Conservation (phyloP, 2,329 filamentous ascomycete genomes). For the Cytospora piceicola region DNA sequence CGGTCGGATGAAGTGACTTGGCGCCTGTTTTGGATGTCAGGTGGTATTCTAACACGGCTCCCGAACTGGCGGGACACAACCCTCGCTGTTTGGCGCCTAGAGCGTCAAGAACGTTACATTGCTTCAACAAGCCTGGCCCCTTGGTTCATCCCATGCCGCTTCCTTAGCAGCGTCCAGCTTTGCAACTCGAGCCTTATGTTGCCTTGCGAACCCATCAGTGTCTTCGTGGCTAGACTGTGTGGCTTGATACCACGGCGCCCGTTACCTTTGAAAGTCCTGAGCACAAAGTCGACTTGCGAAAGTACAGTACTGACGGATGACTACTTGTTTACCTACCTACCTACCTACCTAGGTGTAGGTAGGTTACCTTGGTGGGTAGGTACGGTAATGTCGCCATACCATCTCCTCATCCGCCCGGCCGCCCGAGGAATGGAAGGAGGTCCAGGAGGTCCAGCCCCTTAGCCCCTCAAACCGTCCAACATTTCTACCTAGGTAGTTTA, state of each 20-base stretch:
- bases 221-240: background rate
- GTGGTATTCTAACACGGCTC: background rate
- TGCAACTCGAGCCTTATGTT: background rate
- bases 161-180: background rate
- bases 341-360: no score
- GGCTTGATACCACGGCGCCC: background rate
- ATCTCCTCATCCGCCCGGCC: background rate
- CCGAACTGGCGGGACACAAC: constrained; percentile 18
- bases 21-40: background rate
- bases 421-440: background rate
- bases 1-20: background rate
- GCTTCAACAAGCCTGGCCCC: constrained; percentile 6
- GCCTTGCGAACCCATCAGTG: background rate
- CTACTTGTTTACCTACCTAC: no score
- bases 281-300: background rate
- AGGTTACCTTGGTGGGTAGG: no score
- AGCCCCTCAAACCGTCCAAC: no score
- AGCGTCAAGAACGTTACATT: constrained; percentile 19
- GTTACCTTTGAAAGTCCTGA: background rate
- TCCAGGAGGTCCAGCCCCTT: no score
- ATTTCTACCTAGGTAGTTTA: no score
- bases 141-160: background rate
- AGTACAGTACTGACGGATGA: background rate
- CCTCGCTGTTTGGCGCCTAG: constrained; percentile 8
- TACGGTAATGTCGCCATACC: background rate